Evolutionary conservation across 345 rosid genomes (phyloP).

Genomic region (Dovyalis caffra): DNA sequence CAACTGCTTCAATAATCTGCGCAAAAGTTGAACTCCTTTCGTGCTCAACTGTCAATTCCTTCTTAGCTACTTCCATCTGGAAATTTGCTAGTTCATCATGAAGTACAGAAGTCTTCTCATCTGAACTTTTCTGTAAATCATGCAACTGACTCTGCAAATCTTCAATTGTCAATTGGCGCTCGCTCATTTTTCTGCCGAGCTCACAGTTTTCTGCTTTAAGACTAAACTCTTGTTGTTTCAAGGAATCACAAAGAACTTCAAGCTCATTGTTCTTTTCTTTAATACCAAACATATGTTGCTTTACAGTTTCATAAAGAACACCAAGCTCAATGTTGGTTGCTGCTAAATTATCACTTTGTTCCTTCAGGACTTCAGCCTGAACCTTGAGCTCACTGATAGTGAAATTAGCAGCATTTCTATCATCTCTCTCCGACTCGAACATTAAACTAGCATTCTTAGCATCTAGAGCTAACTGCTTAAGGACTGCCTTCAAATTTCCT

Average conservation of each 20-base stretch:
- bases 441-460: slow-evolving; percentile 38
- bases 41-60: slow-evolving; percentile 49
- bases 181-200: slow-evolving; percentile 42
- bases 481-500: slow-evolving; percentile 49
- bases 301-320: slow-evolving; percentile 59
- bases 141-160: slow-evolving; percentile 60
- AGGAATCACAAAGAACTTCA: slow-evolving; percentile 43
- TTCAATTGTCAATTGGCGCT: slow-evolving; percentile 36
- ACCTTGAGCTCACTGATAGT: slow-evolving; percentile 42
- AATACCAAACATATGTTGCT: slow-evolving; percentile 42
- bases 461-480: slow-evolving; percentile 55
- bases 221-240: slow-evolving; percentile 39
- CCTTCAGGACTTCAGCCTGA: slow-evolving; percentile 48
- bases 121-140: slow-evolving; percentile 47
- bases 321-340: slow-evolving; percentile 53
- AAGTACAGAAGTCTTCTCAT: slow-evolving; percentile 39
- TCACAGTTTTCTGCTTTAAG: slow-evolving; percentile 51
- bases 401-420: slow-evolving; percentile 31
- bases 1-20: slow-evolving; percentile 48
- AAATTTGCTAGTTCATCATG: slow-evolving; percentile 50
- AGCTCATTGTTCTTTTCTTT: slow-evolving; percentile 47
- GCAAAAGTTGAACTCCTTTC: slow-evolving; percentile 46
- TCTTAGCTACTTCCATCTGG: slow-evolving; percentile 51
- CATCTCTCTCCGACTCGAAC: slow-evolving; percentile 43
- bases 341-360: slow-evolving; percentile 49